Evolutionary conservation across 1,139 yeast genomes (phyloP).

Genomic region (Blastobotrys aristatus): DNA sequence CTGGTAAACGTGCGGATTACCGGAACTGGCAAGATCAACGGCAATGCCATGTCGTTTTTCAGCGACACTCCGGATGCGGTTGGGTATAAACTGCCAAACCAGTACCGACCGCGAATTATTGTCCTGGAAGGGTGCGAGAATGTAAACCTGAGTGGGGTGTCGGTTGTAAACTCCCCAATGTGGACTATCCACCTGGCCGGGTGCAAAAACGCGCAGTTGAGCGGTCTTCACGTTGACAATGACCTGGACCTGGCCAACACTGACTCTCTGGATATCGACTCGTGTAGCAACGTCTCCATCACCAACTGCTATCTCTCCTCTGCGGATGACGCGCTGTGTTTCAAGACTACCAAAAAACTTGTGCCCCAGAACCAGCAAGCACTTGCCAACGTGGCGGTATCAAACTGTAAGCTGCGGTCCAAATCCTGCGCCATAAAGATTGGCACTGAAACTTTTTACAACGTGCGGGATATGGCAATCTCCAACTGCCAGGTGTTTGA

Average conservation of each 20-base stretch:
- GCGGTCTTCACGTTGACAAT: conserved; percentile 8
- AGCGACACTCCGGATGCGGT: conserved; percentile 7
- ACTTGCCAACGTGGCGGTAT: conserved; percentile 3
- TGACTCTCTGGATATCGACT: conserved; percentile 15
- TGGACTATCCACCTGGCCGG: conserved; percentile 15
- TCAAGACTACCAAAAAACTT: conserved; percentile 13
- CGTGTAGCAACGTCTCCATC: conserved; percentile 10
- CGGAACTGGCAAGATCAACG: conserved; percentile 7
- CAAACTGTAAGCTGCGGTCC: conserved; percentile 12
- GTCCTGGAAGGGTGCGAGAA: conserved; percentile 13
- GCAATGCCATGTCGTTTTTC: conserved; percentile 12
- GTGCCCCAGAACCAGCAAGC: not conserved
- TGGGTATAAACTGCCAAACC: conserved; percentile 12
- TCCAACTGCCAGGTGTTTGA: conserved; percentile 58
- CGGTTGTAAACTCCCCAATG: conserved; percentile 12
- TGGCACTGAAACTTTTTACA: conserved; percentile 14
- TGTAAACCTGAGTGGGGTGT: conserved; percentile 4
- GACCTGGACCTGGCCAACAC: conserved; percentile 12
- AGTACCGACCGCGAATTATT: conserved; percentile 11
- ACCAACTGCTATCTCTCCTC: conserved; percentile 9
- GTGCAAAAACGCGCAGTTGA: conserved; percentile 8
- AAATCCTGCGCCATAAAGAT: conserved; percentile 14
- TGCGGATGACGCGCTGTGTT: conserved; percentile 14
- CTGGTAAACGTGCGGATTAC: conserved; percentile 5
- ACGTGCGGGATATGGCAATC: conserved; percentile 34